Conservation (phyloP, 768 basidiomycete species). For the Tylopilus balloui region DNA sequence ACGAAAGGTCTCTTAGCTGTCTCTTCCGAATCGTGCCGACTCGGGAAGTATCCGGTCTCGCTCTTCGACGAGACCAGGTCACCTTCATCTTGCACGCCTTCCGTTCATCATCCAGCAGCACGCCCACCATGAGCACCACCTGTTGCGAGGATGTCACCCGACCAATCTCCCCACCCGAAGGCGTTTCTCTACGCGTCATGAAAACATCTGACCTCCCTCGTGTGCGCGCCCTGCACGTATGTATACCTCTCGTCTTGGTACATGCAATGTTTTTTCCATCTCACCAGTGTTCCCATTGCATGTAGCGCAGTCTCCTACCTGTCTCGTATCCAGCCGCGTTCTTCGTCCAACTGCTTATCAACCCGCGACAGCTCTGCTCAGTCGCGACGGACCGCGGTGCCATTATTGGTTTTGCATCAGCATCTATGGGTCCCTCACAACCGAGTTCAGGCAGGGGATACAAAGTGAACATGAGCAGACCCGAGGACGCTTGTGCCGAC, state of each 20-base stretch:
- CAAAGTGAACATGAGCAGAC: neutral
- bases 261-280: neutral
- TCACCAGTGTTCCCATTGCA: neutral
- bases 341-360: slow-evolving; percentile 31
- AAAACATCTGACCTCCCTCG: slow-evolving; percentile 27
- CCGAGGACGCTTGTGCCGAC: neutral
- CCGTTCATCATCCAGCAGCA: neutral
- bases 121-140: slow-evolving; percentile 8
- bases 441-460: neutral
- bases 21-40: slow-evolving; percentile 20
- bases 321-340: slow-evolving; percentile 28
- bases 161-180: slow-evolving; percentile 3
- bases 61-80: neutral
- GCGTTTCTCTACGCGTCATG: slow-evolving; percentile 24
- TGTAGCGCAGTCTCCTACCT: slow-evolving; percentile 24
- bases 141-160: neutral
- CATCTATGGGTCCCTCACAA: slow-evolving; percentile 10
- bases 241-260: neutral
- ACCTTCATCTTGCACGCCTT: neutral
- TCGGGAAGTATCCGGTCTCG: neutral
- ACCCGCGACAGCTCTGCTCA: slow-evolving; percentile 28
- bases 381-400: slow-evolving; percentile 20
- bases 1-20: neutral
- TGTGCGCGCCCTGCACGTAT: slow-evolving; percentile 26
- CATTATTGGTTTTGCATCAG: slow-evolving; percentile 30